Percentiles rank a stretch among this genome's conserved stretches.
These are phyloP conservation scores for Saccharomyces hybrid DNA, from an alignment of 1,139 yeast genomes.

Conservation along the genomic window DNA sequence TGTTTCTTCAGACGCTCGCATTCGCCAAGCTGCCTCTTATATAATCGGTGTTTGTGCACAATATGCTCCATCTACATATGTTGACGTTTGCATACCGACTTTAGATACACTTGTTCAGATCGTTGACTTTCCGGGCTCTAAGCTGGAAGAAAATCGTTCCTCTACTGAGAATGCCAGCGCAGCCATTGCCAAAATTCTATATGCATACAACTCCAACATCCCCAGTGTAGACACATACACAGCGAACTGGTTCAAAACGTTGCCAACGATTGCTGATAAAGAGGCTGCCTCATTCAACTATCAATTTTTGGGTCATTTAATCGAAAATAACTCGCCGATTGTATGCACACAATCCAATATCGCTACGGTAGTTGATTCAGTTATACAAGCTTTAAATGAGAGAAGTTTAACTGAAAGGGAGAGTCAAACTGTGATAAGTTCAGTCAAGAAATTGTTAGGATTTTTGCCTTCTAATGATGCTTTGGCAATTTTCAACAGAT, in stretches of 20 bases:
- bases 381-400: constrained; percentile 69
- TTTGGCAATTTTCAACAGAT: constrained; percentile 52
- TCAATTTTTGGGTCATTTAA: constrained; percentile 64
- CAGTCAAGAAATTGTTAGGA: constrained; percentile 46
- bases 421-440: constrained; percentile 55
- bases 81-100: constrained; percentile 58
- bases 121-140: constrained; percentile 75
- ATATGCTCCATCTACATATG: constrained; percentile 58
- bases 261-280: constrained; percentile 79
- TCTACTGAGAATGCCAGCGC: constrained; percentile 86
- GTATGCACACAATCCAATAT: constrained; percentile 42
- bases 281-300: constrained; percentile 90
- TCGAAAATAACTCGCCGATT: constrained; percentile 60
- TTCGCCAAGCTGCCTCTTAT: constrained; percentile 84
- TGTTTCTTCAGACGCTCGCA: constrained; percentile 58
- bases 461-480: constrained; percentile 55
- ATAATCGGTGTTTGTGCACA: constrained; percentile 85
- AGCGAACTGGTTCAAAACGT: constrained; percentile 72
- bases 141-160: constrained; percentile 71
- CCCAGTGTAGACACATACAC: constrained; percentile 59
- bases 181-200: constrained; percentile 76
- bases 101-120: constrained; percentile 69
- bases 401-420: constrained; percentile 62
- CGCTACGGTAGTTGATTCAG: constrained; percentile 63
- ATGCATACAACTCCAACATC: constrained; percentile 48